Evolutionary conservation across 176 grass and related monocot genomes (phyloP).

Genomic region (Carex littledalei): DNA sequence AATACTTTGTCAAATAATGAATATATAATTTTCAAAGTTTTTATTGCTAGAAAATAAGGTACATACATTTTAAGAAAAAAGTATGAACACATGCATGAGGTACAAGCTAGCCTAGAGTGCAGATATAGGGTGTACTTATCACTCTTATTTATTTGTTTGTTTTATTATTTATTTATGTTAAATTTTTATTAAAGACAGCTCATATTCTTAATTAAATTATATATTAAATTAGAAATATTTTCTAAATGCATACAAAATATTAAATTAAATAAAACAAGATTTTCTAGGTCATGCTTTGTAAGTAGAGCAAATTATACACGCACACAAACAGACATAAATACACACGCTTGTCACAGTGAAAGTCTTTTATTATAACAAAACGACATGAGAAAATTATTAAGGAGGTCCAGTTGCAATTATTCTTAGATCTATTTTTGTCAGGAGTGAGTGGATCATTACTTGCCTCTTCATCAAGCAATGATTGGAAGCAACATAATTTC

Average conservation of each 20-base stretch:
- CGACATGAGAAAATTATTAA: not conserved
- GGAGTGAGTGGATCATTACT: not conserved
- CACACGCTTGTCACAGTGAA: not conserved
- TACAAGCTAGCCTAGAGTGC: too few species aligned
- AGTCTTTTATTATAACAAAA: not conserved
- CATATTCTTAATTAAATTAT: not conserved
- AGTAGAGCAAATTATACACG: not conserved
- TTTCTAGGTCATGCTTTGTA: too few species aligned
- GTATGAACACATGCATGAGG: too few species aligned
- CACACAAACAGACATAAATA: not conserved
- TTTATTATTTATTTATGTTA: not conserved
- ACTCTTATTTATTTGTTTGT: too few species aligned
- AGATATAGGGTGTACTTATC: too few species aligned
- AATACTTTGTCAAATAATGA: too few species aligned
- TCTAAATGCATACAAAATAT: not conserved
- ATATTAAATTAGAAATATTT: too few species aligned
- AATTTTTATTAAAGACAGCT: not conserved
- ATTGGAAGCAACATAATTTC: not conserved
- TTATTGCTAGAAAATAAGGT: too few species aligned
- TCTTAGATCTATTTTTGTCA: not conserved
- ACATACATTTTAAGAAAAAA: too few species aligned
- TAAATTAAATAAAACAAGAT: too few species aligned
- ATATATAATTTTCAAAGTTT: too few species aligned
- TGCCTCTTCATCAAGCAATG: not conserved
- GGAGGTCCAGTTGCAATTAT: not conserved